Evolutionary conservation across 805 yeast species (phyloP).

Genomic region (Clavispora santaluciae): DNA sequence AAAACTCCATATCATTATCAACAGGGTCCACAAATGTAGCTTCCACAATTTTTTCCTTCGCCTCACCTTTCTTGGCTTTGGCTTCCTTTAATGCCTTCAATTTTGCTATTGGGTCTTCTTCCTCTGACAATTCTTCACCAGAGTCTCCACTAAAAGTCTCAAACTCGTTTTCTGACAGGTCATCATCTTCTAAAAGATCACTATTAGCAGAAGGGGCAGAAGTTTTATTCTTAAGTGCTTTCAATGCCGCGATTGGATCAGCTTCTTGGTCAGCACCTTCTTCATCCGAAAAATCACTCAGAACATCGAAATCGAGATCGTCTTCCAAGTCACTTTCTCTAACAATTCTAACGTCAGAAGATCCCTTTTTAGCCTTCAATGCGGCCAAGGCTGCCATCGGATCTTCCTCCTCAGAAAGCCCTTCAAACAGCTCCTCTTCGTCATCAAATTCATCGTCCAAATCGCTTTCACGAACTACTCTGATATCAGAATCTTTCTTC

Average conservation of each 20-base stretch:
- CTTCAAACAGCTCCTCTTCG: constrained; percentile 1
- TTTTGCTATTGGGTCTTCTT: constrained; percentile 24
- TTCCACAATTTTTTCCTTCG: constrained; percentile 11
- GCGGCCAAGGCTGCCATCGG: constrained; percentile 20
- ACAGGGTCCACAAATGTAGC: constrained; percentile 14
- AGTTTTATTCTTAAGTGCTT: constrained; percentile 14
- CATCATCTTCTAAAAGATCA: constrained; percentile 22
- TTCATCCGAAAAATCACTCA: neutral
- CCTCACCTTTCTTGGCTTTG: constrained; percentile 4
- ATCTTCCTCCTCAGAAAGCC: constrained; percentile 4
- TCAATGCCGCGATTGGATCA: constrained; percentile 15
- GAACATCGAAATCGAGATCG: neutral
- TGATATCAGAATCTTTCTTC: constrained; percentile 10
- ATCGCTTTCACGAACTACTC: constrained; percentile 29
- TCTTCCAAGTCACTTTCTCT: constrained; percentile 29
- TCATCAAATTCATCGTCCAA: constrained; percentile 14
- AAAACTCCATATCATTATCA: constrained; percentile 75
- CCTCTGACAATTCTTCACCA: constrained; percentile 11
- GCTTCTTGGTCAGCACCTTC: constrained; percentile 4
- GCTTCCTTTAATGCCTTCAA: constrained; percentile 15
- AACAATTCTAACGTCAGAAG: constrained; percentile 19
- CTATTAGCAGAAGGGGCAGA: constrained; percentile 11
- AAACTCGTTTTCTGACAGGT: constrained; percentile 5
- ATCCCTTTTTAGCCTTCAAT: constrained; percentile 5
- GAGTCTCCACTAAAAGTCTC: constrained; percentile 9